Conservation (phyloP, 2,329 filamentous ascomycete genomes). For the Aschersonia sp. region DNA sequence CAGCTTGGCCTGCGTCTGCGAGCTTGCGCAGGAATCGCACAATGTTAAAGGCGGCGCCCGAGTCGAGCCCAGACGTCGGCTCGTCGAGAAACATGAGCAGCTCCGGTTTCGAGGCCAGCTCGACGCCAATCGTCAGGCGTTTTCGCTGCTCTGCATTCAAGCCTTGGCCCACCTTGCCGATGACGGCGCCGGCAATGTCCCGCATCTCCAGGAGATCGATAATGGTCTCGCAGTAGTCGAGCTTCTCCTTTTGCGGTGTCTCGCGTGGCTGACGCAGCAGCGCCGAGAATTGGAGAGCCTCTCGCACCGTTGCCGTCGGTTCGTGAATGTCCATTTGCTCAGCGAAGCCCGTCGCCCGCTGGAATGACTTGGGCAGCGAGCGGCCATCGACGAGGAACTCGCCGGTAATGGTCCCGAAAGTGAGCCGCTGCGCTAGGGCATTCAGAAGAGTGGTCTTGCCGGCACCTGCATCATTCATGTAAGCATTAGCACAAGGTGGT, state of each 20-base stretch:
- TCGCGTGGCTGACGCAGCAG: conserved; percentile 46
- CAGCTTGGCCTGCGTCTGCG: conserved; percentile 42
- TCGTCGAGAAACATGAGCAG: conserved; percentile 53
- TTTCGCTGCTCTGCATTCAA: conserved; percentile 46
- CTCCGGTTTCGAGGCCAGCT: conserved; percentile 41
- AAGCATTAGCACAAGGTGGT: background rate
- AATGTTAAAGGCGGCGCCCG: conserved; percentile 45
- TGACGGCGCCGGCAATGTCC: conserved; percentile 49
- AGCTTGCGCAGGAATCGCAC: conserved; percentile 46
- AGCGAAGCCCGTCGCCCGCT: conserved; percentile 59
- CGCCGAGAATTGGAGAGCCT: conserved; percentile 52
- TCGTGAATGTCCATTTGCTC: conserved; percentile 57
- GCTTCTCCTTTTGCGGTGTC: conserved; percentile 44
- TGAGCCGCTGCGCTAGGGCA: conserved; percentile 59
- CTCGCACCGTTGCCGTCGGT: conserved; percentile 49
- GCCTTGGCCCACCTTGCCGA: conserved; percentile 44
- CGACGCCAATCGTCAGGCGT: conserved; percentile 39
- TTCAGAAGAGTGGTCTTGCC: conserved; percentile 67
- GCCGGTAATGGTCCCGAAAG: conserved; percentile 61
- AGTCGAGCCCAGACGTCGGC: conserved; percentile 42
- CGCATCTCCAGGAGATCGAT: conserved; percentile 56
- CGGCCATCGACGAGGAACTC: conserved; percentile 68
- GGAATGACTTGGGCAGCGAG: conserved; percentile 59
- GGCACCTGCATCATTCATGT: conserved; percentile 13
- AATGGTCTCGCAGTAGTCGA: conserved; percentile 53